Conservation (phyloP, 768 basidiomycete species). For the Strobilomyces dryophilus region DNA sequence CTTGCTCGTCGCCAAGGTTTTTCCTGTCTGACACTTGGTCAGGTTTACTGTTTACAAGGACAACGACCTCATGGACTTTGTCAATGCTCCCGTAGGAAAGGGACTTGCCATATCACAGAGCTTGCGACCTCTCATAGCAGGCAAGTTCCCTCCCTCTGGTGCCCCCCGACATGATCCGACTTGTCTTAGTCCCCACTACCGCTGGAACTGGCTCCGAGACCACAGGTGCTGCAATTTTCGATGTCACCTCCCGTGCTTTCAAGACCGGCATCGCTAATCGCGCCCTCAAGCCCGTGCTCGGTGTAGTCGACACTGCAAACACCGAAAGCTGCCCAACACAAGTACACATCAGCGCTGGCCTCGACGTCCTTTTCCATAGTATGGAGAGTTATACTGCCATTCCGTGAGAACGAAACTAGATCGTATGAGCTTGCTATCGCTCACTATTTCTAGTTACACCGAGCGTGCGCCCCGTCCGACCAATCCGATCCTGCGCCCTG, state of each 20-base stretch:
- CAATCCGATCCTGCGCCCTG: constrained; percentile 88
- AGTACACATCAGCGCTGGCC: constrained; percentile 90
- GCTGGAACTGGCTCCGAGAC: constrained; percentile 93
- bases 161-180: background rate
- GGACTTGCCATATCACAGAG: constrained; percentile 75
- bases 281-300: constrained; percentile 85
- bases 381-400: constrained; percentile 94
- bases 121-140: constrained; percentile 81
- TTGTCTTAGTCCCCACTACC: constrained; percentile 55
- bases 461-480: constrained; percentile 85
- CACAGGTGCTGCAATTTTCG: constrained; percentile 91
- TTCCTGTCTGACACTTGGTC: constrained; percentile 4
- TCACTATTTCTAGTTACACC: constrained; percentile 55
- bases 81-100: constrained; percentile 94
- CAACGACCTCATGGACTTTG: constrained; percentile 90
- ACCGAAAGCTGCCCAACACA: constrained; percentile 89
- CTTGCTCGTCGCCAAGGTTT: background rate
- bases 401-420: constrained; percentile 49
- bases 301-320: constrained; percentile 84
- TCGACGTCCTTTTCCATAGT: constrained; percentile 95
- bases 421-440: constrained; percentile 1
- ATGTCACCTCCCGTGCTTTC: constrained; percentile 88
- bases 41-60: constrained; percentile 92
- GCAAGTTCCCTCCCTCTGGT: constrained; percentile 30
- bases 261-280: constrained; percentile 96